These are phyloP conservation scores for Penicillium cataractarum DNA, from an alignment of 495 filamentous ascomycete species.

Conservation along the genomic window DNA sequence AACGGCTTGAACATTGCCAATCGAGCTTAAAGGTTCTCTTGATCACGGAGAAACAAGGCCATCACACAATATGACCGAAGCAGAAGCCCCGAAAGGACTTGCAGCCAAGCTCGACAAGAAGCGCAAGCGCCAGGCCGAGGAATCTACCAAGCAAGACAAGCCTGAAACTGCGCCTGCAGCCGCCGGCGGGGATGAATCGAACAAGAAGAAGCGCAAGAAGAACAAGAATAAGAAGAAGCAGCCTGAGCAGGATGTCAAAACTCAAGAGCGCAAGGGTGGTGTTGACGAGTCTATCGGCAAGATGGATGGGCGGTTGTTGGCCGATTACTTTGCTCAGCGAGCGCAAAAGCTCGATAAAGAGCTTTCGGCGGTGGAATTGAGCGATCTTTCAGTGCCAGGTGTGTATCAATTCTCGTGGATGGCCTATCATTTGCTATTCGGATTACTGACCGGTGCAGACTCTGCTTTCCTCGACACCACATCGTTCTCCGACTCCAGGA, in stretches of 20 bases:
- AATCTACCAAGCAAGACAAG: constrained; percentile 40
- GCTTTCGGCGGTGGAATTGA: constrained; percentile 78
- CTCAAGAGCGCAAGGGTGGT: constrained; percentile 61
- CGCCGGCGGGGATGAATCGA: constrained; percentile 30
- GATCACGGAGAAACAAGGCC: background rate
- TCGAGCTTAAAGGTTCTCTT: constrained; percentile 6
- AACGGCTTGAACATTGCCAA: constrained; percentile 6
- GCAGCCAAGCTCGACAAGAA: constrained; percentile 50
- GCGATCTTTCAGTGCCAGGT: constrained; percentile 83
- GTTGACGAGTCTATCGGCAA: constrained; percentile 78
- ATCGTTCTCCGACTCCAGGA: constrained; percentile 64
- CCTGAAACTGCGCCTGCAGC: constrained; percentile 31
- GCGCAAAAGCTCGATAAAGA: constrained; percentile 76
- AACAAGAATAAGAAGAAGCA: constrained; percentile 58
- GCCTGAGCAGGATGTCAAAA: constrained; percentile 55
- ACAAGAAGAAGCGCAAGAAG: constrained; percentile 53
- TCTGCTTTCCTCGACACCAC: constrained; percentile 72
- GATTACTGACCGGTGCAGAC: constrained; percentile 39
- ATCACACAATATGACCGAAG: constrained; percentile 26
- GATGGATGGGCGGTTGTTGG: constrained; percentile 81
- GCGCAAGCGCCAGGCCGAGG: constrained; percentile 56
- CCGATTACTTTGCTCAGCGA: constrained; percentile 83
- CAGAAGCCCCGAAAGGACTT: constrained; percentile 29
- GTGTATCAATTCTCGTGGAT: constrained; percentile 25
- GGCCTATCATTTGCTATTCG: background rate